phyloP scores from a whole-genome alignment of 345 rosid species.

The Triadica sebifera region DNA sequence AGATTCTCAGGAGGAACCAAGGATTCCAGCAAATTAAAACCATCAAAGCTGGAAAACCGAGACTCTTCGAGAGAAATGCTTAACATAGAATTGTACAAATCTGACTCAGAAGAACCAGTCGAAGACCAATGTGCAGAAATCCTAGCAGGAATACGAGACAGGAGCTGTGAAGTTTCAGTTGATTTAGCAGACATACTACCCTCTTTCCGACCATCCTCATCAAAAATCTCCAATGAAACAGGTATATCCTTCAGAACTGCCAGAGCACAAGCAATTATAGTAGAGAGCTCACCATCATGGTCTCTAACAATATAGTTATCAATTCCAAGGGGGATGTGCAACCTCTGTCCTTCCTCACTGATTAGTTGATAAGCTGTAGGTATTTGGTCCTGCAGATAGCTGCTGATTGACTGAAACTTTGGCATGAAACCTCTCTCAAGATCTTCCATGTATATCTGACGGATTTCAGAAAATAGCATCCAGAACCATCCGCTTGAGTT shows the following conservation, averaged over 20 bases:
- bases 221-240: conserved; percentile 20
- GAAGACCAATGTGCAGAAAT: conserved; percentile 54
- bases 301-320: conserved; percentile 64
- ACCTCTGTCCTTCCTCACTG: conserved; percentile 68
- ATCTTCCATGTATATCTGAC: conserved; percentile 46
- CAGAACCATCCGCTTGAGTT: conserved; percentile 70
- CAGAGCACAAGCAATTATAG: conserved; percentile 86
- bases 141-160: conserved; percentile 37
- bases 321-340: conserved; percentile 60
- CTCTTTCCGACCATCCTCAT: conserved; percentile 37
- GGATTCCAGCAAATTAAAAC: conserved; percentile 59
- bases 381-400: conserved; percentile 39
- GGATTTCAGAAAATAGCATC: conserved; percentile 74
- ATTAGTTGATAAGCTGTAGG: conserved; percentile 52
- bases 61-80: conserved; percentile 51
- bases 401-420: conserved; percentile 45
- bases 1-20: conserved; percentile 46
- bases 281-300: conserved; percentile 86
- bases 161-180: conserved; percentile 30
- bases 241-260: conserved; percentile 47
- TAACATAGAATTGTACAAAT: conserved; percentile 35
- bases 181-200: conserved; percentile 27
- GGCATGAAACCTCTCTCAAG: conserved; percentile 58
- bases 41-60: conserved; percentile 71
- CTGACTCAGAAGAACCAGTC: conserved; percentile 54